Evolutionary conservation across 371 early-diverging fungal genomes (phyloP), one percentile per base, ranked within the genome.

Genomic region (Mucor racemosus): DNA sequence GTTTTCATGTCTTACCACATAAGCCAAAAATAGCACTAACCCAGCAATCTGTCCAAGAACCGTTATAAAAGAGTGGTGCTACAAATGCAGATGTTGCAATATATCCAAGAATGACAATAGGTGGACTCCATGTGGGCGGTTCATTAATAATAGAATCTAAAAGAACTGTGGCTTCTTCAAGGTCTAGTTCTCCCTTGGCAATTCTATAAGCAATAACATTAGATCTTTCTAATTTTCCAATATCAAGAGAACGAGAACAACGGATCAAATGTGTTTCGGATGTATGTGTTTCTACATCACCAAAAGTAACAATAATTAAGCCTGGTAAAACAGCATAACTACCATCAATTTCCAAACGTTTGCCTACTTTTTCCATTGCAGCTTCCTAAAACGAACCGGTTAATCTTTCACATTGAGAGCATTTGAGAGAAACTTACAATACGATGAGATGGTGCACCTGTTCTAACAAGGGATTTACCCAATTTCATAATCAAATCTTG

Each of bases 371-470:
- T 48, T 81, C 80, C 76, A 92, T 73, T 26, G 88, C 86, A 46
- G 84, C 82, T 74, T 92, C 92, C 80, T 80, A 65, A 26, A 26
- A 44, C 9, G 35, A 46, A 10, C 33, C 10, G 54, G 34, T 53
- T 11, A 34, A 8, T 9, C 11, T 50, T 17, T 10, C 7, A 59
- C 48, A 11, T 8, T 42, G n/a, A 33, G 7, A 14, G 5, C 5
- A 41, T 10, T 0, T 36, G 4, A 11, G 35, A 62, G 40, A 58
- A 60, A 63, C 84, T 81, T 76, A 79, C 79, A 26, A 94, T 85
- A 6, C 94, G 84, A 65, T 94, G 94, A 10, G 89, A 79, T 7
- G 93, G 94, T 10, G 91, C 89, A 10, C 94, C 94, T 60, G 88
- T 89, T 53, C 81, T 79, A 60, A 91, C 88, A 62, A 92, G 81